Base-by-base conservation (phyloP, 495 filamentous ascomycete genomes). In the Amorphotheca resinae region DNA sequence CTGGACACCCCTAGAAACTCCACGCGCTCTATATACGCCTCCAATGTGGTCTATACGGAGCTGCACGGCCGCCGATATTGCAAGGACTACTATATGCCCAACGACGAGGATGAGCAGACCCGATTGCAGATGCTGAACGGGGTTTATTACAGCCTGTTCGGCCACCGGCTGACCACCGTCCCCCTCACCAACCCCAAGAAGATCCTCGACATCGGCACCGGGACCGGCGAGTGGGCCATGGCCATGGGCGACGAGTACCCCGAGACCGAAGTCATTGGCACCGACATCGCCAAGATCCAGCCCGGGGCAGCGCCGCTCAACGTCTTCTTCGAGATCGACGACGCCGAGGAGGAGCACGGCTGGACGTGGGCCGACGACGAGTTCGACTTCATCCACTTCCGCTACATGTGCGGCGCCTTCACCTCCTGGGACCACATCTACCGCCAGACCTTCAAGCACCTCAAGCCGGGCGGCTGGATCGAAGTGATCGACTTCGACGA, bases 171-270 rank as follows among this genome's bases (percentile, higher is more conserved):
- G 20, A 80, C 75, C 5, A 68, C 69, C 1, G 75, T 71, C 0
- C 71, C 72, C 23, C 57, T 84, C n/a, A 12, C 9, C 3, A 49
- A 67, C 41, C 65, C 67, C 0, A 57, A 60, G 12, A 69, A 75
- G 42, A 79, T 84, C 25, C 64, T 86, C 6, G 80, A 84, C 49
- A 64, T 84, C 22, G 80, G 80, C 22, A 82, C 79, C 0, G 80
- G 77, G 4, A 70, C 74, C 5, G 79, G 79, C 14, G 79, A 84
- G 47, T 85, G 80, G 80, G 79, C 78, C n/a, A 79, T 81, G 41
- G 76, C 73, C 28, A 78, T 83, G 66, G 80, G 71, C 16, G 72
- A 80, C 52, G 57, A 62, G 38, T 77, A 72, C 48, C 79, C 79
- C 11, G 56, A 72, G 6, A 71, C 72, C 46, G 70, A 77, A 48